Evolutionary conservation across 139 green algal genomes (phyloP), one percentile per base, ranked within the genome.

Genomic region (Chlorokybus atmophyticus): DNA sequence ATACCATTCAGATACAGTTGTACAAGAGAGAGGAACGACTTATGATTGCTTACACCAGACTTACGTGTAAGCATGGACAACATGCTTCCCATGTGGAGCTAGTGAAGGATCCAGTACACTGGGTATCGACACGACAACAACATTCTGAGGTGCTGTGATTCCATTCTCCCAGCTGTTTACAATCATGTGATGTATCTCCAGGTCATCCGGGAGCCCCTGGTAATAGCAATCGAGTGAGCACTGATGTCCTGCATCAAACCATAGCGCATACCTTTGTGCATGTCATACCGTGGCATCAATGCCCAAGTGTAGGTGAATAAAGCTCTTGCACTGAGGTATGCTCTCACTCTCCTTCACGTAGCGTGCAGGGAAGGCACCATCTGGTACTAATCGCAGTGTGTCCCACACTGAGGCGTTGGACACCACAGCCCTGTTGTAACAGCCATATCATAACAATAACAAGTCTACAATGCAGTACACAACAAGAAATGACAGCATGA

Each of bases 221-320:
- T 8, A 53, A 29, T 59, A 14, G 17, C 38, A 47, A 47, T 14
- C 14, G 17, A 21, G 38, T 21, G 17, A 14, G 38, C 14, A 47
- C 38, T 47, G 14, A 17, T 21, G 38, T 21, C 38, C 14, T 21
- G 14, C 38, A 47, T 14, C 14, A 47, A 14, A 55, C 32, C 51
- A 10, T n/a, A 47, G 39, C 39, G 19, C 39, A n/a, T 19, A 47
- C 39, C 39, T n/a, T 19, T 19, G 19, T 47, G 19, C 39, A 19
- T 47, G 39, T 19, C 39, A n/a, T n/a, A 52, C 57, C 1, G n/a
- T 49, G 0, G 62, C 69, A 42, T 80, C 73, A 17, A 80, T 66
- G 23, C 72, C 90, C 2, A 95, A n/a, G 65, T 97, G 88, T 1
- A 97, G 71, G 75, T 97, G 90, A 83, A 98, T 94, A 77, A 98